These are phyloP conservation scores for Blastocystis sp. DNA, from an alignment of 352 stramenopile species.

Conservation along the genomic window DNA sequence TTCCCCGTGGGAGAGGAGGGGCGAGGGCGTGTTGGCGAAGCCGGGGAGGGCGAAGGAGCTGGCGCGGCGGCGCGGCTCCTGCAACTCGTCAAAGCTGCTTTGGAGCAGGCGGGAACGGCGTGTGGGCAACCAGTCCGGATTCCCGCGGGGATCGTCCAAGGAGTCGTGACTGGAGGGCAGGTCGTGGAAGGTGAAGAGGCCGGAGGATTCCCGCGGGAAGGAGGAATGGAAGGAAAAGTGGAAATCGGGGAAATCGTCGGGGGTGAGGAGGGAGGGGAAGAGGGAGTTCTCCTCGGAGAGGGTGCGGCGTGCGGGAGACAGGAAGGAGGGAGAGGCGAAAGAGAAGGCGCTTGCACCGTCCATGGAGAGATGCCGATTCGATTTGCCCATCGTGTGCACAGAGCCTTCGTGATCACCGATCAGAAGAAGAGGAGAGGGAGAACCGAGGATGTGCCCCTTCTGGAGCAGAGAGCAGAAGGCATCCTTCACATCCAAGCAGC, in stretches of 20 bases:
- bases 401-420: background rate
- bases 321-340: background rate
- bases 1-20: background rate
- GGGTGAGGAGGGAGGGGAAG: too few relatives aligned
- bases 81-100: too few relatives aligned
- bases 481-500: conserved; percentile 4
- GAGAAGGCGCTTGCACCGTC: background rate
- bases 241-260: too few relatives aligned
- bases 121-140: too few relatives aligned
- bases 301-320: background rate
- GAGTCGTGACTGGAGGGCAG: too few relatives aligned
- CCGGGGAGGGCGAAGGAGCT: too few relatives aligned
- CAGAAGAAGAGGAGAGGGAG: background rate
- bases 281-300: background rate
- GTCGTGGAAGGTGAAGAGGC: too few relatives aligned
- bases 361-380: conserved; percentile 8
- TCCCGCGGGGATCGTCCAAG: too few relatives aligned
- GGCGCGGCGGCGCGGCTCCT: too few relatives aligned
- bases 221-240: too few relatives aligned
- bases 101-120: too few relatives aligned
- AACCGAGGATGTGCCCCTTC: background rate
- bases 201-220: too few relatives aligned
- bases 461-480: background rate
- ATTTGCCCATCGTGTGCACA: background rate
- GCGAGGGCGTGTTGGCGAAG: background rate